These are phyloP conservation scores for Lipomyces spencermartinsiae DNA, from an alignment of 805 yeast genomes.

Conservation along the genomic window DNA sequence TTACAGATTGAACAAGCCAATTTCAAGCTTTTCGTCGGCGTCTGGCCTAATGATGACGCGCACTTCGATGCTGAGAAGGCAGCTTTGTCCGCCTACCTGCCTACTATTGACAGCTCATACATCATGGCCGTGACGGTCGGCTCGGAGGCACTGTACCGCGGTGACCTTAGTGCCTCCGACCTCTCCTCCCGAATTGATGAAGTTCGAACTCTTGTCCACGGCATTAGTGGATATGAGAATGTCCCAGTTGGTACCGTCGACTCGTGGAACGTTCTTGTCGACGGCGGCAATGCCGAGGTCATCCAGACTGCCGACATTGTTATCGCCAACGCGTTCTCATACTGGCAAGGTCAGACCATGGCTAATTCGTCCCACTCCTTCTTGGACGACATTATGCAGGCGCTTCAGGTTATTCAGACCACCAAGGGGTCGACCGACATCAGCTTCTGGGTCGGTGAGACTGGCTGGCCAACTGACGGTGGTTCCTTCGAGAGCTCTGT, in stretches of 20 bases:
- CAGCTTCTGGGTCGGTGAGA: conserved; percentile 89
- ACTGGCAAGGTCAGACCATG: conserved; percentile 97
- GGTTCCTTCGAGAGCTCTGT: conserved; percentile 66
- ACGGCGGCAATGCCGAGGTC: conserved; percentile 72
- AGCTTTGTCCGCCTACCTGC: conserved; percentile 75
- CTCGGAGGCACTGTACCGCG: conserved; percentile 94
- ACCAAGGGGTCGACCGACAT: conserved; percentile 86
- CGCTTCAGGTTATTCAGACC: conserved; percentile 85
- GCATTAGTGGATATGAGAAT: conserved; percentile 63
- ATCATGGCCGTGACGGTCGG: conserved; percentile 86
- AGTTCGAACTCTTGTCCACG: conserved; percentile 63
- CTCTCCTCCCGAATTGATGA: conserved; percentile 72
- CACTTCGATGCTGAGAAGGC: conserved; percentile 76
- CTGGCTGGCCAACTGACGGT: conserved; percentile 98
- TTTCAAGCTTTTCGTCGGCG: conserved; percentile 78
- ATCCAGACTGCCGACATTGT: conserved; percentile 83
- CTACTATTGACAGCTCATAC: conserved; percentile 69
- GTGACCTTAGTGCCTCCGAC: conserved; percentile 72
- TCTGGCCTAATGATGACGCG: conserved; percentile 91
- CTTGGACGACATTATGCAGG: conserved; percentile 98
- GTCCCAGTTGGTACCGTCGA: conserved; percentile 84
- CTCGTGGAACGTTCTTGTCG: conserved; percentile 92
- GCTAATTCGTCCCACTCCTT: conserved; percentile 85
- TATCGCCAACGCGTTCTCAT: conserved; percentile 94
- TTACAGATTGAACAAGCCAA: conserved; percentile 61